These are phyloP conservation scores for Striga hermonthica DNA, from an alignment of 305 asterid species.

Conservation along the genomic window DNA sequence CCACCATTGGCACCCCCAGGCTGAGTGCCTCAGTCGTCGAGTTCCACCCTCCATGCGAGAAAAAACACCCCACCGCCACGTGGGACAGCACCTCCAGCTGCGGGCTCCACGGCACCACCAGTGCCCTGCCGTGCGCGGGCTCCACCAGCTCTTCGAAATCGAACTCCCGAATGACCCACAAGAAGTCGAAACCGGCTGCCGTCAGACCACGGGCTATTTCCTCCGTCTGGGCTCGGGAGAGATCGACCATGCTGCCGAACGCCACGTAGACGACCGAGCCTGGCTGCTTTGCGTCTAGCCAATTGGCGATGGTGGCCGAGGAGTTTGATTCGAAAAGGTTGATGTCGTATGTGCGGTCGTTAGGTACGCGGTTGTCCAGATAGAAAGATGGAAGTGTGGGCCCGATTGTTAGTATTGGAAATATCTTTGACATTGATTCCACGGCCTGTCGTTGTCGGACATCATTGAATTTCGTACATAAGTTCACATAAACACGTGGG, in stretches of 20 bases:
- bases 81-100: conserved; percentile 49
- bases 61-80: conserved; percentile 56
- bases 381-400: conserved; percentile 70
- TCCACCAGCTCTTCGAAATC: conserved; percentile 31
- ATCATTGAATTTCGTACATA: background rate
- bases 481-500: no score
- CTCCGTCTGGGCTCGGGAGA: conserved; percentile 48
- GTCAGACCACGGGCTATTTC: conserved; percentile 57
- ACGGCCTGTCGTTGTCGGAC: conserved; percentile 37
- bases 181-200: conserved; percentile 35
- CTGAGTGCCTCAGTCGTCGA: conserved; percentile 60
- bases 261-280: conserved; percentile 58
- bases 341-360: conserved; percentile 50
- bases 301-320: conserved; percentile 32
- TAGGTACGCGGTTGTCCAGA: conserved; percentile 51
- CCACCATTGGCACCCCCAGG: conserved; percentile 65
- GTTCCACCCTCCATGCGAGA: conserved; percentile 73
- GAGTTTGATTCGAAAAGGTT: conserved; percentile 46
- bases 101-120: conserved; percentile 49
- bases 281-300: conserved; percentile 51
- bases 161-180: conserved; percentile 53
- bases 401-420: conserved; percentile 50
- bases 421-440: conserved; percentile 47
- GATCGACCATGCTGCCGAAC: conserved; percentile 73
- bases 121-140: background rate